Evolutionary conservation across 2,329 filamentous ascomycete species (phyloP).

Genomic region (Colletotrichum chlorophyti): DNA sequence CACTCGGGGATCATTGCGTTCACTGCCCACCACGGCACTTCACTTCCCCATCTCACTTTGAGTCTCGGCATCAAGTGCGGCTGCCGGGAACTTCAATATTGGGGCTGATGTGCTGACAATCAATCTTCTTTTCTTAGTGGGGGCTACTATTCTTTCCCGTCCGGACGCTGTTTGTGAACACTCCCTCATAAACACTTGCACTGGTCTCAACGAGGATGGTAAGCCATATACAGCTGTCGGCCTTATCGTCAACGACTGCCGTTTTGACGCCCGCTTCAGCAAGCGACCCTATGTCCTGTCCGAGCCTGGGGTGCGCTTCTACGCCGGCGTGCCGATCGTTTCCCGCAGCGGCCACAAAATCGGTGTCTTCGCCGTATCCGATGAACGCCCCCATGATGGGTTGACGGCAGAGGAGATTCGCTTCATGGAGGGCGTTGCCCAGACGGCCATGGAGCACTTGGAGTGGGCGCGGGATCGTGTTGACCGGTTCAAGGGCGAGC

Average conservation of each 20-base stretch:
- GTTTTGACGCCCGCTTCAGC: constrained; percentile 40
- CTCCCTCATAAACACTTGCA: constrained; percentile 33
- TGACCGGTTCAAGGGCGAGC: constrained; percentile 59
- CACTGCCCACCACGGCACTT: no score
- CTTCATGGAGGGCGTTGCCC: constrained; percentile 63
- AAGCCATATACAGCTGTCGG: constrained; percentile 36
- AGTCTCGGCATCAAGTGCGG: no score
- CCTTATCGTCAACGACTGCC: constrained; percentile 39
- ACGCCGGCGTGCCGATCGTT: constrained; percentile 62
- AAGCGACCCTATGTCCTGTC: constrained; percentile 39
- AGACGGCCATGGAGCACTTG: constrained; percentile 66
- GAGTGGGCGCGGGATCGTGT: constrained; percentile 60
- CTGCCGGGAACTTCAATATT: neutral
- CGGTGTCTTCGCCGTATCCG: constrained; percentile 66
- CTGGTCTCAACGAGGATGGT: constrained; percentile 33
- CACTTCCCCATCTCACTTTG: no score
- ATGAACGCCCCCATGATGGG: constrained; percentile 60
- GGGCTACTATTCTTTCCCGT: constrained; percentile 36
- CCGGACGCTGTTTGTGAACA: constrained; percentile 43
- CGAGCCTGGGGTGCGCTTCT: constrained; percentile 43
- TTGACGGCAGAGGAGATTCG: constrained; percentile 54
- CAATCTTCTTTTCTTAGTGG: constrained; percentile 4
- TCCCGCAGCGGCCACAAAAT: constrained; percentile 62
- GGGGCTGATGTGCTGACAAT: constrained; percentile 14
- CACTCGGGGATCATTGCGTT: no score